Percentiles rank a stretch among this genome's conserved stretches.
These are phyloP conservation scores for Bertia moriformis DNA, from an alignment of 2,329 filamentous ascomycete species.

Conservation along the genomic window DNA sequence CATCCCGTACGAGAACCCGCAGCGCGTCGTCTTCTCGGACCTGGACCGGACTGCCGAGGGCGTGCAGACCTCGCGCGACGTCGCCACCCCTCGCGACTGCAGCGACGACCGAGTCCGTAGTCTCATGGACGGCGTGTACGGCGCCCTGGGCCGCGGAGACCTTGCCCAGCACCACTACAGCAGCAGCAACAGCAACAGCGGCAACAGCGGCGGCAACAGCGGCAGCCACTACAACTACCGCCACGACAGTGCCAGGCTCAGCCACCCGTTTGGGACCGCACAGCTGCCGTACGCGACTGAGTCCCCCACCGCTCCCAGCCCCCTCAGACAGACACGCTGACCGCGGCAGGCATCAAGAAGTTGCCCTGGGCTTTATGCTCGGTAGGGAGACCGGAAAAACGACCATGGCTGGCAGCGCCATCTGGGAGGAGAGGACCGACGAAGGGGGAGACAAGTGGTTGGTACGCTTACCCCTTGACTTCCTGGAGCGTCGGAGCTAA, in stretches of 20 bases:
- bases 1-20: not conserved
- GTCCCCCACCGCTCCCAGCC: not conserved
- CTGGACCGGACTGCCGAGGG: not conserved
- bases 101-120: not conserved
- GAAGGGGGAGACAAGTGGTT: no score
- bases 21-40: not conserved
- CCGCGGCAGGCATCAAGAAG: not conserved
- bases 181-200: not conserved
- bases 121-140: not conserved
- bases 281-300: not conserved
- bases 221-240: no score
- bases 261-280: no score
- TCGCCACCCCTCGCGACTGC: no score
- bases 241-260: no score
- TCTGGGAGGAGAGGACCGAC: no score
- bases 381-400: not conserved
- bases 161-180: no score
- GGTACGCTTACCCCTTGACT: no score
- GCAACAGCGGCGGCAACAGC: not conserved
- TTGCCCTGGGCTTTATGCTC: not conserved
- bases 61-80: not conserved
- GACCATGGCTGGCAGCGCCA: no score
- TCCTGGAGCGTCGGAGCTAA: no score
- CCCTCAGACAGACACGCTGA: not conserved
- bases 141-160: no score